Base-by-base conservation (phyloP, 2,329 filamentous ascomycete genomes). In the Epichloe festucae region DNA sequence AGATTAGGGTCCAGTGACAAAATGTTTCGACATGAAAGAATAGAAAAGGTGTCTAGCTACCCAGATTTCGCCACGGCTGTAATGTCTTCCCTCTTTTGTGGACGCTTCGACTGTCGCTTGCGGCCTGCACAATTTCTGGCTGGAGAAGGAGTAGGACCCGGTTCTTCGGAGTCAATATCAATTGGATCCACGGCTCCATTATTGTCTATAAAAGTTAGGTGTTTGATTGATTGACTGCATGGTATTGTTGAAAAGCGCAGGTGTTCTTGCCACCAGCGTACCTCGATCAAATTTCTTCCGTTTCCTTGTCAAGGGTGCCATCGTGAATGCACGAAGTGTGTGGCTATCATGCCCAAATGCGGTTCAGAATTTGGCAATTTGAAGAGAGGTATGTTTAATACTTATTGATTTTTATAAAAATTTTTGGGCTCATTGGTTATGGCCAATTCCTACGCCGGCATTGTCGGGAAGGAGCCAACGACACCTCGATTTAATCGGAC, bases 241-340 rank as follows among this genome's bases (percentile, higher is more conserved):
- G n/a, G 38, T 40, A 34, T 19, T 15, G 12, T 31, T 23, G 41
- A 35, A 35, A 35, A n/a, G 36, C 43, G 34, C 40, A 31, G 31
- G 7, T 14, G 41, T 27, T 12, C 15, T 19, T 40, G 36, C 15
- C 35, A 27, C n/a, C 34, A 19, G 46, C 56, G 45, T 46, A 61
- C 64, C 61, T 5, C 53, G 57, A 15, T 47, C 50, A 6, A 58
- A 56, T 6, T 40, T 43, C 31, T 58, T 65, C 52, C 61, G 60
- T 42, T 63, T 65, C n/a, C 60, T 53, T 11, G 58, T 58, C 46
- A 46, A 53, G 14, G 60, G 58, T 5, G 63, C 57, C 65, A 67
- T 67, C 4, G 17, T 31, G 27, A 12, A 34, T 39, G 38, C 7
- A 10, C n/a, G 36, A 35, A 44, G 6, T 17, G 41, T 17, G 8